A percentile compares a stretch with the other conserved stretches of the same genome.
Conservation (phyloP, 306 rosid species). For the Cucumis cinereus region DNA sequence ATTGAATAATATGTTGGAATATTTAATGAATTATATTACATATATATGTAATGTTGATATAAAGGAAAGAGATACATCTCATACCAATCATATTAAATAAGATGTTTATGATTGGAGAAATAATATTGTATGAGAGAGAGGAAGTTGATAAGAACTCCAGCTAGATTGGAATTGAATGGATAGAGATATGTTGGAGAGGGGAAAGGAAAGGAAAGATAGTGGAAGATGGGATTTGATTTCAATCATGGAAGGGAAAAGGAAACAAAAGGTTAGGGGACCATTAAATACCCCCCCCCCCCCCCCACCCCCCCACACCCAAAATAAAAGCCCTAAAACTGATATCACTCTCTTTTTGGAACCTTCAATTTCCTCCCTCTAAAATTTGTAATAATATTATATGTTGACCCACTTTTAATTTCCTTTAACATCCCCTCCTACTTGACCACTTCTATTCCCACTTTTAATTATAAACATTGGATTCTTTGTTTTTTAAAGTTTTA, state of each 20-base stretch:
- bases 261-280: not conserved
- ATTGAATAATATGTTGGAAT: too few relatives aligned
- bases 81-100: not conserved
- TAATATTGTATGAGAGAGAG: not conserved
- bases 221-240: not conserved
- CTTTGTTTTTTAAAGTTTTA: not conserved
- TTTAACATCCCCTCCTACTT: not conserved
- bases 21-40: too few relatives aligned
- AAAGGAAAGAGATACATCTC: not conserved
- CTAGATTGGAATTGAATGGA: not conserved
- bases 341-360: not conserved
- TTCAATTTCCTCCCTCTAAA: not conserved
- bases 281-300: not conserved
- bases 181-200: not conserved
- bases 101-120: not conserved
- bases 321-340: not conserved
- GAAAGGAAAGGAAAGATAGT: not conserved
- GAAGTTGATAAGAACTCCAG: not conserved
- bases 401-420: too few relatives aligned
- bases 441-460: not conserved
- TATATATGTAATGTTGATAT: not conserved
- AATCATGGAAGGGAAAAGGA: not conserved
- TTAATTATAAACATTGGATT: not conserved
- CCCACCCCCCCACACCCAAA: too few relatives aligned
- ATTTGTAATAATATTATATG: too few relatives aligned